Conservation (phyloP, 2,329 filamentous ascomycete species). For the Magnaporthiopsis poae region DNA sequence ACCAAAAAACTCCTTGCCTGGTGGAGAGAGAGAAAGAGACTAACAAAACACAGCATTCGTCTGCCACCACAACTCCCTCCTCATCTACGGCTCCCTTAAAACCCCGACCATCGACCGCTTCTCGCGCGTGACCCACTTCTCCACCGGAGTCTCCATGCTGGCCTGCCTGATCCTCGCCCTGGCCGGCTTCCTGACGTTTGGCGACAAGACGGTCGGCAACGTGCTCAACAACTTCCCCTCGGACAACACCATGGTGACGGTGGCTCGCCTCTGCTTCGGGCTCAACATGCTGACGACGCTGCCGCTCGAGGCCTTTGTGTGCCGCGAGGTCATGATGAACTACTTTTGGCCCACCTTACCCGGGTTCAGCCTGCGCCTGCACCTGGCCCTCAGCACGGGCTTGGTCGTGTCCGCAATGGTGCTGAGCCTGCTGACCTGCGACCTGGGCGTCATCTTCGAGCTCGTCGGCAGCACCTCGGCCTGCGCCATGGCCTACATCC, state of each 20-base stretch:
- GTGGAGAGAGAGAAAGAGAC: not conserved
- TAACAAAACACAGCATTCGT: constrained; percentile 43
- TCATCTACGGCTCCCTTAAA: constrained; percentile 91
- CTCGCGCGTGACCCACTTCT: constrained; percentile 84
- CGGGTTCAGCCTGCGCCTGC: constrained; percentile 65
- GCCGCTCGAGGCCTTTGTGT: constrained; percentile 93
- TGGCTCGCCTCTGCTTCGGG: constrained; percentile 89
- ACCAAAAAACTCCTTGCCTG: not conserved
- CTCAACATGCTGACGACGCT: constrained; percentile 98
- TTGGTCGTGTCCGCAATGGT: constrained; percentile 71
- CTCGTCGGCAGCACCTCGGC: constrained; percentile 91
- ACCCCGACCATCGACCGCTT: constrained; percentile 96
- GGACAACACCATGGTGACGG: constrained; percentile 85
- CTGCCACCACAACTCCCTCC: constrained; percentile 85
- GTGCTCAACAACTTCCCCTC: constrained; percentile 94
- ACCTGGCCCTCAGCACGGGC: constrained; percentile 75
- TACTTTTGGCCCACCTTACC: constrained; percentile 62
- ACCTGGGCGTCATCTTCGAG: constrained; percentile 89
- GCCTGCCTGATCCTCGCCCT: constrained; percentile 84
- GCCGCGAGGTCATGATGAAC: constrained; percentile 88
- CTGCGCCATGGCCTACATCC: constrained; percentile 85
- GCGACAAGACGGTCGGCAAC: constrained; percentile 83
- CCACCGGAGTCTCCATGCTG: constrained; percentile 79
- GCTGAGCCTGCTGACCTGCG: constrained; percentile 77
- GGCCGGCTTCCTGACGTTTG: constrained; percentile 84